These are phyloP conservation scores for Lecanicillium sp. DNA, from an alignment of 2,329 filamentous ascomycete genomes.

Conservation along the genomic window DNA sequence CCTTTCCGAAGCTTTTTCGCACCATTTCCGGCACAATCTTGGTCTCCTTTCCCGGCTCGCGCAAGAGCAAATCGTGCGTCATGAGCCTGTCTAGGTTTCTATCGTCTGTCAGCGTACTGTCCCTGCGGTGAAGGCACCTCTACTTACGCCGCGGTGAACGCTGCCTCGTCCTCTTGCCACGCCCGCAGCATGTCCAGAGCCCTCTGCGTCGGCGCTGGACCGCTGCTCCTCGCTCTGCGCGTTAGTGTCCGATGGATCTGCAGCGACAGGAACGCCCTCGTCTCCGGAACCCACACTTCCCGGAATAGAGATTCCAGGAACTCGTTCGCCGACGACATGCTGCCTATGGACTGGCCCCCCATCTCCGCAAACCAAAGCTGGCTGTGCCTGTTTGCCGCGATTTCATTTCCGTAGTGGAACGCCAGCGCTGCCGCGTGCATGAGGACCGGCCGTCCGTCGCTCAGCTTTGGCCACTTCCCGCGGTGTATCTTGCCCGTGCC, in stretches of 20 bases:
- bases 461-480: background rate
- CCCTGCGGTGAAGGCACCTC: slow-evolving; percentile 2
- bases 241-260: slow-evolving; percentile 4
- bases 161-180: background rate
- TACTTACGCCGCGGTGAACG: background rate
- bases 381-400: background rate
- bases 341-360: background rate
- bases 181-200: background rate
- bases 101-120: background rate
- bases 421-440: background rate
- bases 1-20: background rate
- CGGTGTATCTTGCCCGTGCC: background rate
- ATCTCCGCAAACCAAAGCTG: background rate
- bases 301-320: slow-evolving; percentile 6
- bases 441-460: background rate
- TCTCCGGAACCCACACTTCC: slow-evolving; percentile 9
- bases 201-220: background rate
- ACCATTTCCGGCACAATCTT: background rate
- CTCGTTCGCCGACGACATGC: background rate
- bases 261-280: slow-evolving; percentile 3
- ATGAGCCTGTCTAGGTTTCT: background rate
- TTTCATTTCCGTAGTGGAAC: background rate
- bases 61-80: background rate
- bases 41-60: background rate
- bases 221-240: background rate